Conservation (phyloP, 2,329 filamentous ascomycete genomes). For the Epichloe brachyelytri region DNA sequence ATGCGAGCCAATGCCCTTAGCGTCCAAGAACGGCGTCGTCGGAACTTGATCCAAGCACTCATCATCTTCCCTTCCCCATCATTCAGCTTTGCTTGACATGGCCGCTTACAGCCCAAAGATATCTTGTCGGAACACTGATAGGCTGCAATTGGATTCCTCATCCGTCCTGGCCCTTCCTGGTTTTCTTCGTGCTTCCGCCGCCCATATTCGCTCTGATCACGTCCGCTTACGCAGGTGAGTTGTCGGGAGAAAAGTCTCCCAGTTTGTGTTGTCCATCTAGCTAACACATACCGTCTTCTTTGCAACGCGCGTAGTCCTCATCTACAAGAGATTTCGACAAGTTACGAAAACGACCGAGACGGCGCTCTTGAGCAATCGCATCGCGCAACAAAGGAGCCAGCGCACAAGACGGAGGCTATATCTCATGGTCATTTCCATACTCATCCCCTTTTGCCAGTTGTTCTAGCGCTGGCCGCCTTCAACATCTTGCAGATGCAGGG, state of each 20-base stretch:
- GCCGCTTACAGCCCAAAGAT: slow-evolving; percentile 34
- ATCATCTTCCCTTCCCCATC: slow-evolving; percentile 42
- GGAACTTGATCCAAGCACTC: slow-evolving; percentile 33
- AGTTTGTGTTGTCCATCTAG: background rate
- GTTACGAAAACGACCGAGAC: slow-evolving; percentile 28
- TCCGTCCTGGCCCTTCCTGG: slow-evolving; percentile 32
- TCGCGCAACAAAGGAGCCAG: slow-evolving; percentile 28
- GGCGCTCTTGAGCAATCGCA: slow-evolving; percentile 27
- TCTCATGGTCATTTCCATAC: slow-evolving; percentile 38
- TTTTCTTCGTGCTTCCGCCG: slow-evolving; percentile 35
- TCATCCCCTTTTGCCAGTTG: slow-evolving; percentile 39
- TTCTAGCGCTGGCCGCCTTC: slow-evolving; percentile 24
- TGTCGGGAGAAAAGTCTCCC: background rate
- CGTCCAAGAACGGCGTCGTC: slow-evolving; percentile 26
- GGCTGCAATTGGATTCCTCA: slow-evolving; percentile 35
- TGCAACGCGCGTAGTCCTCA: slow-evolving; percentile 23
- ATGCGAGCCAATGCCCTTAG: slow-evolving; percentile 27
- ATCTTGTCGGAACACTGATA: slow-evolving; percentile 33
- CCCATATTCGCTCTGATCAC: slow-evolving; percentile 30
- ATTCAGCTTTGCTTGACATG: slow-evolving; percentile 36
- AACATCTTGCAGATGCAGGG: slow-evolving; percentile 25
- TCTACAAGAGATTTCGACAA: slow-evolving; percentile 34
- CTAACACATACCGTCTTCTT: background rate
- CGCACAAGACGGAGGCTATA: slow-evolving; percentile 41
- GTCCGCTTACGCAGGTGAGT: slow-evolving; percentile 32